Evolutionary conservation across 768 basidiomycete genomes (phyloP), one percentile per base, ranked within the genome.

Genomic region (Mycena chlorophos): DNA sequence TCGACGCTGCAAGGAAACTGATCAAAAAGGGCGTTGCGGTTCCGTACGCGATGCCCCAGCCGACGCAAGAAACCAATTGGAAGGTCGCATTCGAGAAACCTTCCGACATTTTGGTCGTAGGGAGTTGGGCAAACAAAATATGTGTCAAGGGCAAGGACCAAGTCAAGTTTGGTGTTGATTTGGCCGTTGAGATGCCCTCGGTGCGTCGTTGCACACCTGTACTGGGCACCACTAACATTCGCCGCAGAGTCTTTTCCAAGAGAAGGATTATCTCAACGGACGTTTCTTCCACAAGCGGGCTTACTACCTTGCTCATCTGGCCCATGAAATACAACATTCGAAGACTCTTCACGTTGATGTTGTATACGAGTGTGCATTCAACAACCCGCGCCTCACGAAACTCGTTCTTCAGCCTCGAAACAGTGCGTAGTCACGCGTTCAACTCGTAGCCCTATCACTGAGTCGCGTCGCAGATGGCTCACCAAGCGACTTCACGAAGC

Each of bases 221-320:
- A 6, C 45, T 40, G 19, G 14, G 12, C 23, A 25, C 26, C 16
- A 51, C 6, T 10, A 31, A 34, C 19, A n/a, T 53, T 13, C 19
- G n/a, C n/a, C n/a, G n/a, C n/a, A 90, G 89, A 69, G 63, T 45
- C 75, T 97, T n/a, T 95, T 98, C 65, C 92, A 96, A 74, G 92
- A 95, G 65, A 99, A 98, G 68, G 95, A 98, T 66, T 91, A 93
- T 61, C 76, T 94, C 54, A 88, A 94, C 66, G 82, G 86, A 6
- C 84, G 97, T 12, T 94, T 89, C 69, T 95, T 96, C 68, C 89
- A 95, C 67, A 98, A 98, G 67, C 80, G 91, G 34, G 87, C 92
- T 0, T 94, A 89, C 67, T 99, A 92, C 71, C 81, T 98, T 19
- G 88, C 94, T 5, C 82, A 81, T 3, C 74, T 98, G 42, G 89